Evolutionary conservation across 257 asterid species (phyloP).

Genomic region (Paraleonurus japonicus): DNA sequence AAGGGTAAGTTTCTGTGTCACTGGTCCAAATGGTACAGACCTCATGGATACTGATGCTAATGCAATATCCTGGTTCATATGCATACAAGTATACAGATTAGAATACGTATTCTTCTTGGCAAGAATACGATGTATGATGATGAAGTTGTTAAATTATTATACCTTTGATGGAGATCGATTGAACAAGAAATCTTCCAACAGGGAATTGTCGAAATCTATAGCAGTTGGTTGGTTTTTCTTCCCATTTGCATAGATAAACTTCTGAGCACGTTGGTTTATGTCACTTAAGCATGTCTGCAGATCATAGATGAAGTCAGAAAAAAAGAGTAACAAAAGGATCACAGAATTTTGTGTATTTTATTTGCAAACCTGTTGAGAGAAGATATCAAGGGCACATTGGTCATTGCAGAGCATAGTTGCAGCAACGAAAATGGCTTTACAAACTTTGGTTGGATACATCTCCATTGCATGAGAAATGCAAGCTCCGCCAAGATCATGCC

Average conservation of each 20-base stretch:
- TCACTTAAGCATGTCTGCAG: constrained; percentile 41
- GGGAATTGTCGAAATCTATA: constrained; percentile 46
- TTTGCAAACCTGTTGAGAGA: constrained; percentile 40
- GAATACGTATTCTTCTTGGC: background rate
- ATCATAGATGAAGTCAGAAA: background rate
- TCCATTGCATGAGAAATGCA: constrained; percentile 61
- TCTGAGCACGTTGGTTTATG: constrained; percentile 45
- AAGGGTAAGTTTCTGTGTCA: constrained; percentile 40
- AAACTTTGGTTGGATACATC: constrained; percentile 46
- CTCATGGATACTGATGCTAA: constrained; percentile 55
- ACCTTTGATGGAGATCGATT: constrained; percentile 61
- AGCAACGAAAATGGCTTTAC: constrained; percentile 55
- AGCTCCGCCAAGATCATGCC: constrained; percentile 63
- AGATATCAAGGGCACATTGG: constrained; percentile 49
- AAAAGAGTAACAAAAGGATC: background rate
- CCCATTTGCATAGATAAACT: constrained; percentile 53
- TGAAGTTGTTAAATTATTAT: background rate
- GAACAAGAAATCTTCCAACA: constrained; percentile 48
- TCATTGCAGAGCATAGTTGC: constrained; percentile 51
- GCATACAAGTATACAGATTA: background rate
- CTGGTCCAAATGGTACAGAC: constrained; percentile 47
- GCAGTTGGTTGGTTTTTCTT: constrained; percentile 51
- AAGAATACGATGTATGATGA: background rate
- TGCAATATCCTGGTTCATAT: constrained; percentile 47
- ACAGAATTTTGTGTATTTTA: background rate